phyloP scores from a whole-genome alignment of 495 filamentous ascomycete genomes.

The Aspergillus asperescens region DNA sequence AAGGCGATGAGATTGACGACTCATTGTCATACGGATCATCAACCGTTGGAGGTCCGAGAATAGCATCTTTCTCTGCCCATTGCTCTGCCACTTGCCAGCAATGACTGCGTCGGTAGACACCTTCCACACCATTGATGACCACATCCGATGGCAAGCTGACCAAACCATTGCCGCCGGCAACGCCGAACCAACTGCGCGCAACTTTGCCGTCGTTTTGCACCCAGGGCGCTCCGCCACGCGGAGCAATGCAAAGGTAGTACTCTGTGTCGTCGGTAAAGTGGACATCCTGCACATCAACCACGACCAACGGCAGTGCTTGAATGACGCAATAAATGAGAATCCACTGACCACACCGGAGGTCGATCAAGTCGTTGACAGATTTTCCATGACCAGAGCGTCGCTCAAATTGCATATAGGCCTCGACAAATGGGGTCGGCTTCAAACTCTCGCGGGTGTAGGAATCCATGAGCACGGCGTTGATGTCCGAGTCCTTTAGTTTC shows the following conservation, averaged over 20 bases:
- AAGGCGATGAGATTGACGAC: conserved; percentile 42
- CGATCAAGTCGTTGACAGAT: conserved; percentile 63
- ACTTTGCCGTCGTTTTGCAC: conserved; percentile 62
- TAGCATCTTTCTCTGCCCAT: conserved; percentile 52
- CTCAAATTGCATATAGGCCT: conserved; percentile 80
- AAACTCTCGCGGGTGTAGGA: conserved; percentile 72
- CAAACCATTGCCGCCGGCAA: conserved; percentile 62
- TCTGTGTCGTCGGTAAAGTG: conserved; percentile 77
- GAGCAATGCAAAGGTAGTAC: conserved; percentile 93
- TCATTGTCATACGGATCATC: conserved; percentile 42
- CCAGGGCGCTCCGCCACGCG: conserved; percentile 81
- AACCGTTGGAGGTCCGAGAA: conserved; percentile 34
- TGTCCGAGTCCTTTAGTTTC: conserved; percentile 74
- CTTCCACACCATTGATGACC: conserved; percentile 84
- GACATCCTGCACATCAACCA: conserved; percentile 78
- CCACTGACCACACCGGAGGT: conserved; percentile 84
- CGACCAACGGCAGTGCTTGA: conserved; percentile 83
- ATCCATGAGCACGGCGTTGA: conserved; percentile 62
- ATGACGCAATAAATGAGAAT: conserved; percentile 89
- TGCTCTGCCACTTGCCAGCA: conserved; percentile 82
- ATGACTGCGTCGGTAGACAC: conserved; percentile 82
- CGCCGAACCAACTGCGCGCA: conserved; percentile 73
- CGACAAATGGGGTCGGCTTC: conserved; percentile 61
- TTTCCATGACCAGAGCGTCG: conserved; percentile 65
- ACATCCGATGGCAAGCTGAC: conserved; percentile 77